A percentile compares a stretch with the other conserved stretches of the same genome.
Evolutionary conservation across 2,329 filamentous ascomycete species (phyloP).

Genomic region (Aureobasidium sp.): DNA sequence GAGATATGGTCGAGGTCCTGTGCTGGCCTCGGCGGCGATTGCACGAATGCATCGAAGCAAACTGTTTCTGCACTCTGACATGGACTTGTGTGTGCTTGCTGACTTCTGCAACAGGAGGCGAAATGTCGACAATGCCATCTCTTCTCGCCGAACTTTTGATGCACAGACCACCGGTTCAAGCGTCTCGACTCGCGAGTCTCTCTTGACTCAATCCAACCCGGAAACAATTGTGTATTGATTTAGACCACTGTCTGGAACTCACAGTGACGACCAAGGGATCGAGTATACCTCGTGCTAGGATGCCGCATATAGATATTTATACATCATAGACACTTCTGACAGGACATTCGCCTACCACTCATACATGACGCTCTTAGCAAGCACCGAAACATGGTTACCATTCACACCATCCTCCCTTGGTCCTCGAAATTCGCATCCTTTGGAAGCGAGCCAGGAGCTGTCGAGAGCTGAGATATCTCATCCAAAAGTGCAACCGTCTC

Average conservation of each 20-base stretch:
- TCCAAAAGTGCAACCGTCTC: conserved; percentile 88
- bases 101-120: neutral
- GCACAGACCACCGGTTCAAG: neutral
- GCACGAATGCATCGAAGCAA: conserved; percentile 35
- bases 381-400: neutral
- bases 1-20: conserved; percentile 13
- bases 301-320: neutral
- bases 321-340: neutral
- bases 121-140: neutral
- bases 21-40: conserved; percentile 26
- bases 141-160: conserved; percentile 3
- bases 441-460: neutral
- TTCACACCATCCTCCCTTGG: neutral
- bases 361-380: neutral
- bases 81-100: conserved; percentile 17
- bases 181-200: neutral
- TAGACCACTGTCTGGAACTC: too few relatives aligned
- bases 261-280: too few relatives aligned
- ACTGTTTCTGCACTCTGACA: conserved; percentile 39
- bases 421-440: neutral
- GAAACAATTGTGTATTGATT: too few relatives aligned
- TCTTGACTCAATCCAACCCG: too few relatives aligned
- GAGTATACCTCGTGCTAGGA: too few relatives aligned
- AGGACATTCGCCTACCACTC: neutral
- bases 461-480: conserved; percentile 50